Evolutionary conservation across 768 basidiomycete species (phyloP).

Genomic region (Lactarius sanguifluus): DNA sequence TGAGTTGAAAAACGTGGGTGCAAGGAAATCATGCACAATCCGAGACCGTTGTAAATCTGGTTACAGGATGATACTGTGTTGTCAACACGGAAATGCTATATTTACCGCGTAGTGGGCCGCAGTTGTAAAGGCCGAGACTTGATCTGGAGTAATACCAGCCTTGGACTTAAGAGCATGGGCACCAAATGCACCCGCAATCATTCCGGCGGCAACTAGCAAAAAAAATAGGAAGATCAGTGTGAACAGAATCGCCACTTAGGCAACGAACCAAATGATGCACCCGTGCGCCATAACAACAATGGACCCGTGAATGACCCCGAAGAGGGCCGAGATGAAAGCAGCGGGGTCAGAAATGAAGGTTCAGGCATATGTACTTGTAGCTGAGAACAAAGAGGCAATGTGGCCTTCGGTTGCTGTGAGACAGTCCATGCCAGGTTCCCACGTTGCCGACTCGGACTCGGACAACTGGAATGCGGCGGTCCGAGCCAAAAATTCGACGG

Average conservation of each 20-base stretch:
- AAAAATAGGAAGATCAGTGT: background rate
- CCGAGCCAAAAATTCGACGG: background rate
- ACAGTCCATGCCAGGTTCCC: no score
- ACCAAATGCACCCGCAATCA: conserved; percentile 67
- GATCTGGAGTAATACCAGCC: conserved; percentile 49
- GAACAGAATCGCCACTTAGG: background rate
- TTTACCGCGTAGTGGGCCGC: conserved; percentile 63
- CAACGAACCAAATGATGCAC: conserved; percentile 21
- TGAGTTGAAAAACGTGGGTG: conserved; percentile 61
- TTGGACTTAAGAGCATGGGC: conserved; percentile 57
- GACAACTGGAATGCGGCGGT: background rate
- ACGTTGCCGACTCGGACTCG: background rate
- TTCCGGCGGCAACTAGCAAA: conserved; percentile 46
- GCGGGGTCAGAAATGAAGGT: conserved; percentile 32
- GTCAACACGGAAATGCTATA: background rate
- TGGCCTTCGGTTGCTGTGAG: background rate
- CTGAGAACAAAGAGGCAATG: background rate
- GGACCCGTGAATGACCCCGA: conserved; percentile 23
- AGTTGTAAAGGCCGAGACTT: conserved; percentile 58
- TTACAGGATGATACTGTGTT: background rate
- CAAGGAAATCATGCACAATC: conserved; percentile 57
- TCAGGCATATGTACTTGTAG: conserved; percentile 30
- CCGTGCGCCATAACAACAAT: conserved; percentile 28
- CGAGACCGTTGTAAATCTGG: conserved; percentile 70
- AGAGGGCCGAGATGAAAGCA: conserved; percentile 28